These are phyloP conservation scores for Rhodotorula paludigena DNA, from an alignment of 768 basidiomycete genomes.

Conservation along the genomic window DNA sequence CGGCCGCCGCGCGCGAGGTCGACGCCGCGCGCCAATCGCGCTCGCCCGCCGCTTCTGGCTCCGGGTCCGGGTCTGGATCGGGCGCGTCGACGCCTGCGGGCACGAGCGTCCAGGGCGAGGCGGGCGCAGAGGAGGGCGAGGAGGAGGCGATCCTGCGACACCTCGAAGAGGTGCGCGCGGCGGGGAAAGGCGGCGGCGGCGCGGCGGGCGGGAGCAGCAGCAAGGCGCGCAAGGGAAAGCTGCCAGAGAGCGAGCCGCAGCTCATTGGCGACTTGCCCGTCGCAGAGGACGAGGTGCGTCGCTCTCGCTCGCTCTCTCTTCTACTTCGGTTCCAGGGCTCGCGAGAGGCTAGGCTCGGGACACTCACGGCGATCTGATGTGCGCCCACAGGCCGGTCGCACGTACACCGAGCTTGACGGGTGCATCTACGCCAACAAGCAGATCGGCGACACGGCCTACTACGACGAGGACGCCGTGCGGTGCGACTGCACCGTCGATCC, in stretches of 20 bases:
- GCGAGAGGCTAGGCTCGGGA: no score
- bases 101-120: neutral
- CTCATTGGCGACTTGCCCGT: conserved; percentile 75
- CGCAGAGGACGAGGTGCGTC: conserved; percentile 60
- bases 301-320: no score
- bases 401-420: conserved; percentile 17
- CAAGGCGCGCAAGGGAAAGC: conserved; percentile 4
- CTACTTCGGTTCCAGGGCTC: no score
- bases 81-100: neutral
- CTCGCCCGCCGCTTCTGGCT: no score
- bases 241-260: conserved; percentile 27
- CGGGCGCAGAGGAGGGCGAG: neutral
- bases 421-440: conserved; percentile 20
- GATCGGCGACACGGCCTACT: conserved; percentile 30
- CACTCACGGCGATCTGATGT: neutral
- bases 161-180: conserved; percentile 3
- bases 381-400: conserved; percentile 49
- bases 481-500: conserved; percentile 85
- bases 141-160: neutral
- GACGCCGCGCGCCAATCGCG: neutral
- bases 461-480: conserved; percentile 76
- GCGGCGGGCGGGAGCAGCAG: conserved; percentile 1
- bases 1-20: neutral
- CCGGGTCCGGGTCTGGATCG: neutral
- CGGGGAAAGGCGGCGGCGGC: neutral